phyloP scores from a whole-genome alignment of 2,329 filamentous ascomycete species.

The Diplocarpon rosae region DNA sequence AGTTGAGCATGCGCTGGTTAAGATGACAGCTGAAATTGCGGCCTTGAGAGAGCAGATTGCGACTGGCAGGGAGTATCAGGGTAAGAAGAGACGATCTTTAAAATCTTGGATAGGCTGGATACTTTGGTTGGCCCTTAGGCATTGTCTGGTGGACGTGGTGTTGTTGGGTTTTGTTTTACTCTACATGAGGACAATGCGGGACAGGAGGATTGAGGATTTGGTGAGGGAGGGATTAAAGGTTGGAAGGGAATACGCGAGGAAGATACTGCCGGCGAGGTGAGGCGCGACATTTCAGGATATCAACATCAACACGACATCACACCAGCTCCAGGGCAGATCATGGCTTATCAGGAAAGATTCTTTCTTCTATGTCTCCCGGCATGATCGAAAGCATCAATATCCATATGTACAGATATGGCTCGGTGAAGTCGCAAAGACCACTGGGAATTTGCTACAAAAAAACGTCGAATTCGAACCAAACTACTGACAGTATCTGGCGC shows the following conservation, averaged over 20 bases:
- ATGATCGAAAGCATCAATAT: too few species aligned
- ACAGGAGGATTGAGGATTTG: conserved; percentile 62
- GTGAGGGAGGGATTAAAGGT: conserved; percentile 52
- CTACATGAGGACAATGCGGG: conserved; percentile 62
- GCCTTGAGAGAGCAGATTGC: conserved; percentile 87
- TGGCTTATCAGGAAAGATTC: neutral
- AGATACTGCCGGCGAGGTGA: conserved; percentile 41
- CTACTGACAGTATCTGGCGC: too few species aligned
- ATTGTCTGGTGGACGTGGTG: conserved; percentile 61
- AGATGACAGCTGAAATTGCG: conserved; percentile 85
- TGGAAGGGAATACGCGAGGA: conserved; percentile 46
- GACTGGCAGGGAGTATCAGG: conserved; percentile 59
- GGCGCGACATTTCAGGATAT: neutral
- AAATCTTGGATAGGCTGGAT: conserved; percentile 62
- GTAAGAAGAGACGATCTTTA: conserved; percentile 51
- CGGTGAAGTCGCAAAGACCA: too few species aligned
- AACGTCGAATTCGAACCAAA: too few species aligned
- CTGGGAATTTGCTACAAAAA: too few species aligned
- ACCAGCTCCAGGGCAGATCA: neutral
- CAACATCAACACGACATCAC: neutral
- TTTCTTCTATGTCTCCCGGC: too few species aligned
- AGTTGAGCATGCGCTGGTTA: conserved; percentile 76
- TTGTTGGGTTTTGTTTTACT: conserved; percentile 54
- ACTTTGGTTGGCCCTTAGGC: conserved; percentile 58
- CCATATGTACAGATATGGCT: too few species aligned